Evolutionary conservation across 495 filamentous ascomycete species (phyloP).

Genomic region (Astrothelium macrocarpum): DNA sequence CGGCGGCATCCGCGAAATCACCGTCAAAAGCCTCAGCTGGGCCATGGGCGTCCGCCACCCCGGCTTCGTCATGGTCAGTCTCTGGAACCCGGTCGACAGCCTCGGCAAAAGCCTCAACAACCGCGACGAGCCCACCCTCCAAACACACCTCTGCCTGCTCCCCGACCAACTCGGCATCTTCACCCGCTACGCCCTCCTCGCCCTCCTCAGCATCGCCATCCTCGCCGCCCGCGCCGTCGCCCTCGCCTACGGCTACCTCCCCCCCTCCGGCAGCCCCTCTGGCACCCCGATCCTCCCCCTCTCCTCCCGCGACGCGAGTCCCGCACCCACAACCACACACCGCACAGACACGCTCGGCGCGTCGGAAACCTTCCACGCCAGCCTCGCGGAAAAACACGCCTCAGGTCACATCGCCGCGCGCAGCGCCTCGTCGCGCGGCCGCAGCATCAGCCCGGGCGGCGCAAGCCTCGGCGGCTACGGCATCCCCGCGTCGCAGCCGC

Average conservation of each 20-base stretch:
- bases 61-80: slow-evolving; percentile 76
- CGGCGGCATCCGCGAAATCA: slow-evolving; percentile 71
- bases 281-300: not conserved
- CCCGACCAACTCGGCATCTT: slow-evolving; percentile 80
- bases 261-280: not conserved
- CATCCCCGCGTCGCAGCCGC: not conserved
- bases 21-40: slow-evolving; percentile 88
- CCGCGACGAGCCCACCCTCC: slow-evolving; percentile 47
- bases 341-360: slow-evolving; percentile 9
- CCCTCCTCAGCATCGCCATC: slow-evolving; percentile 48
- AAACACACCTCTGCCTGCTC: slow-evolving; percentile 84
- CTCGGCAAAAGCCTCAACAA: slow-evolving; percentile 46
- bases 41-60: slow-evolving; percentile 92
- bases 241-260: slow-evolving; percentile 21
- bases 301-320: not conserved
- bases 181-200: slow-evolving; percentile 59
- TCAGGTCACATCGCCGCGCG: slow-evolving; percentile 13
- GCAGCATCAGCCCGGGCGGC: slow-evolving; percentile 18
- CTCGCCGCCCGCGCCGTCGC: slow-evolving; percentile 52
- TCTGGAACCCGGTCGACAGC: slow-evolving; percentile 80
- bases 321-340: slow-evolving; percentile 3
- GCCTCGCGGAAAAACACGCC: not conserved
- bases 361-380: slow-evolving; percentile 9
- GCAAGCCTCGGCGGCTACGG: not conserved
- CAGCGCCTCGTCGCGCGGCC: slow-evolving; percentile 17